Percentiles rank a stretch among this genome's conserved stretches.
phyloP scores from a whole-genome alignment of 1,284 basidiomycete species.

The Clitocybe nebularis region DNA sequence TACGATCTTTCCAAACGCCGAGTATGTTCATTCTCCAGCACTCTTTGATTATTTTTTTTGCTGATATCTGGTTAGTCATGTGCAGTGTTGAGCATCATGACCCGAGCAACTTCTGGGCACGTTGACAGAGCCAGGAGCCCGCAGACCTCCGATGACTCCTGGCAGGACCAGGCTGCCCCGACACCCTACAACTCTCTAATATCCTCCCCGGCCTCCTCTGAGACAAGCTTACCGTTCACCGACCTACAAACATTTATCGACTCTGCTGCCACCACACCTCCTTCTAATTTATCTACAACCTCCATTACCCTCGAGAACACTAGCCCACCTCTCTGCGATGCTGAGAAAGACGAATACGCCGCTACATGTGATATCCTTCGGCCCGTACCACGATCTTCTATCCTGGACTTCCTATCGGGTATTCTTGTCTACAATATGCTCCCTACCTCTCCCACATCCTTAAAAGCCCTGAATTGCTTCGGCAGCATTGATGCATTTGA shows the following conservation, averaged over 20 bases:
- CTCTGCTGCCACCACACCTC: conserved; percentile 3
- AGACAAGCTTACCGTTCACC: conserved; percentile 1
- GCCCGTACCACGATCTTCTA: conserved; percentile 17
- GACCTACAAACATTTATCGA: background rate
- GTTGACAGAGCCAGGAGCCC: background rate
- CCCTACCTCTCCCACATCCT: conserved; percentile 20
- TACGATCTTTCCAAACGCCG: conserved; percentile 22
- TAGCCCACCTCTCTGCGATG: conserved; percentile 1
- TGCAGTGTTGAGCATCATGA: conserved; percentile 8
- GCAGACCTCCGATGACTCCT: background rate
- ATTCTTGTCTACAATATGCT: conserved; percentile 14
- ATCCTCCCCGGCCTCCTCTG: background rate
- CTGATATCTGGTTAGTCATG: conserved; percentile 9
- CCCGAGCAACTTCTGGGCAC: conserved; percentile 3
- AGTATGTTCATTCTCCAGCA: conserved; percentile 15
- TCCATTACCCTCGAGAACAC: conserved; percentile 9
- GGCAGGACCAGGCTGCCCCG: background rate
- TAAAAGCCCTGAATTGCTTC: conserved; percentile 23
- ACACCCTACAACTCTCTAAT: background rate
- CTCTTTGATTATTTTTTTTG: background rate
- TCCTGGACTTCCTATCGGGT: conserved; percentile 23
- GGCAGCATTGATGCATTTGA: conserved; percentile 22
- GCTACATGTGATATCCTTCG: conserved; percentile 24
- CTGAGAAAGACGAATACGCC: conserved; percentile 17
- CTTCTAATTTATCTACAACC: conserved; percentile 5